Conservation (phyloP, 169 alveolate species). For the Neospora caninum region DNA sequence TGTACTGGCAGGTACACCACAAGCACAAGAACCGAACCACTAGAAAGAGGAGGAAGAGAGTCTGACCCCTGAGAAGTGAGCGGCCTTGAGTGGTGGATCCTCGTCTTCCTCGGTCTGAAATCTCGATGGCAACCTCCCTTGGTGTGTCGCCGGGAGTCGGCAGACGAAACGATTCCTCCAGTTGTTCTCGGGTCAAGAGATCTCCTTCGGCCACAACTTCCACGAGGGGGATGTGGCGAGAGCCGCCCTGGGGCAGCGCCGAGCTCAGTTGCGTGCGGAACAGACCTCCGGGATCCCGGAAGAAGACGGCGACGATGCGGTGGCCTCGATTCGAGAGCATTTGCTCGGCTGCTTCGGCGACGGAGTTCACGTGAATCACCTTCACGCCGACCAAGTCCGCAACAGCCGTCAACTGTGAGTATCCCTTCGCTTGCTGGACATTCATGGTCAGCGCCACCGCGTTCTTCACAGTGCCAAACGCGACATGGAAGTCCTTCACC, state of each 20-base stretch:
- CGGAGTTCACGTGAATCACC: not conserved
- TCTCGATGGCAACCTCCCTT: not conserved
- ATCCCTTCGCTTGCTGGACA: not conserved
- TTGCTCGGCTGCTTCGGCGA: conserved; percentile 4
- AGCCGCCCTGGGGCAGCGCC: not conserved
- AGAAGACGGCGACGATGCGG: conserved; percentile 18
- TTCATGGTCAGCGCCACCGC: conserved; percentile 32
- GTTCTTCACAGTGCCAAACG: not conserved
- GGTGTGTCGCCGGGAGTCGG: not conserved
- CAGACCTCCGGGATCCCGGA: not conserved
- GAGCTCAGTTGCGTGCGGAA: not conserved
- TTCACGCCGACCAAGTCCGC: conserved; percentile 40
- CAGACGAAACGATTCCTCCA: not conserved
- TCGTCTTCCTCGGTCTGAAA: not conserved
- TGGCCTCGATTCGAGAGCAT: conserved; percentile 22
- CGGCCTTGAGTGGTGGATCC: conserved; percentile 8
- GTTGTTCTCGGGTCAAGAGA: not conserved
- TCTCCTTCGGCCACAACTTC: conserved; percentile 14
- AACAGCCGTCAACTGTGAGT: not conserved
- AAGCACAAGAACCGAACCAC: too few relatives aligned
- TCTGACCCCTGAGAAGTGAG: conserved; percentile 2
- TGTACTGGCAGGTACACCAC: too few relatives aligned
- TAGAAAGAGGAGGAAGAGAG: not conserved
- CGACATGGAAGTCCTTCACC: conserved; percentile 30
- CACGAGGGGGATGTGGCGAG: not conserved